Conservation (phyloP, 495 filamentous ascomycete species). For the Coniosporium apollinis region DNA sequence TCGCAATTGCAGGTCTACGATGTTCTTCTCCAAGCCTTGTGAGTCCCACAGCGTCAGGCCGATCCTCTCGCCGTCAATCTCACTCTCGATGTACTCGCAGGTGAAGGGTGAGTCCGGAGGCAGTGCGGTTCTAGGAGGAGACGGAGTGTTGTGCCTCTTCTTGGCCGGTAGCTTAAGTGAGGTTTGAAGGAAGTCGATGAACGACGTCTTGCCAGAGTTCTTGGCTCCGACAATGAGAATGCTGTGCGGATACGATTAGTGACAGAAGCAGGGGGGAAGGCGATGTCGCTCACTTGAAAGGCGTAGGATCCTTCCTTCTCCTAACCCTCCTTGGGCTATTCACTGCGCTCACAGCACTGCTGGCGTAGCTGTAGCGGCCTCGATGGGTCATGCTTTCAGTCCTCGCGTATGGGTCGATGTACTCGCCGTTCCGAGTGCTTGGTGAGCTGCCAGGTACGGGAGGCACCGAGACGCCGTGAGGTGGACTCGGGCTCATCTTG, state of each 20-base stretch:
- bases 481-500: constrained; percentile 13
- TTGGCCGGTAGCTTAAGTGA: constrained; percentile 65
- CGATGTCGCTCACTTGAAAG: constrained; percentile 71
- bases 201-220: constrained; percentile 87
- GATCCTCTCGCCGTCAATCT: constrained; percentile 82
- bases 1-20: constrained; percentile 84
- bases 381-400: constrained; percentile 94
- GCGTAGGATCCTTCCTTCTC: constrained; percentile 89
- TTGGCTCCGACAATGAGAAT: constrained; percentile 79
- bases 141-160: constrained; percentile 33
- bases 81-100: constrained; percentile 81
- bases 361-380: constrained; percentile 92
- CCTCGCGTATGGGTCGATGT: constrained; percentile 57
- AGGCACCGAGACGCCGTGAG: constrained; percentile 24
- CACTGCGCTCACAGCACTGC: constrained; percentile 76
- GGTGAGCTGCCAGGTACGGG: constrained; percentile 30
- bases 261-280: background rate
- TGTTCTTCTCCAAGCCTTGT: constrained; percentile 77
- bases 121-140: constrained; percentile 25
- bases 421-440: constrained; percentile 18
- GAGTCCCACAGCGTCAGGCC: constrained; percentile 95
- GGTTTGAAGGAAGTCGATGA: constrained; percentile 85
- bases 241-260: constrained; percentile 40
- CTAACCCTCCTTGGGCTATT: constrained; percentile 87
- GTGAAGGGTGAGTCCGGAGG: constrained; percentile 39